These are phyloP conservation scores for Leucocoprinus leucothites DNA, from an alignment of 768 basidiomycete species.

Conservation along the genomic window DNA sequence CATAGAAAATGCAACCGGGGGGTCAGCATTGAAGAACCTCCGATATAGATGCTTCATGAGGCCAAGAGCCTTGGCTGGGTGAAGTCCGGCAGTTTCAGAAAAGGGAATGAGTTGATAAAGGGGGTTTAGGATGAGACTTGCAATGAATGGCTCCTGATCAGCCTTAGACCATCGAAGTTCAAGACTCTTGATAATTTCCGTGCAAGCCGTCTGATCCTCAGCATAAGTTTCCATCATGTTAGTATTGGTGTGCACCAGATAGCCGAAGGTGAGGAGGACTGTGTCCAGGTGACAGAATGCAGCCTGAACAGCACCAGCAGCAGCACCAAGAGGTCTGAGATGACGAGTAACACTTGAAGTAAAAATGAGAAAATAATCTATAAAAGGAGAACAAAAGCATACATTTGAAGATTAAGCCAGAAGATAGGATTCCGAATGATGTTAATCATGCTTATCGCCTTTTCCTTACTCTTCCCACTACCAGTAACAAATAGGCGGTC, in stretches of 20 bases:
- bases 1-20: neutral
- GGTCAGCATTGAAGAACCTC: neutral
- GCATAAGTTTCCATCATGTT: neutral
- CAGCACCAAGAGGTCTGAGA: conserved; percentile 4
- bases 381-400: neutral
- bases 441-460: conserved; percentile 8
- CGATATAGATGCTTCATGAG: neutral
- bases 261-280: conserved; percentile 6
- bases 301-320: conserved; percentile 1
- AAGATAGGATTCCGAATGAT: conserved; percentile 12
- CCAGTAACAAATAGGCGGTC: neutral
- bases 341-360: neutral
- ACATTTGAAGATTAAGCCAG: conserved; percentile 11
- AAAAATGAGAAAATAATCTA: neutral
- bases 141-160: conserved; percentile 16
- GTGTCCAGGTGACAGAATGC: conserved; percentile 7
- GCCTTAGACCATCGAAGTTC: conserved; percentile 16
- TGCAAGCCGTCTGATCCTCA: conserved; percentile 1
- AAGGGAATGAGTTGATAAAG: neutral
- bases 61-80: neutral
- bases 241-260: neutral
- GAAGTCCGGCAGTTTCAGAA: neutral
- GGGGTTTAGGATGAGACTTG: conserved; percentile 16
- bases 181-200: conserved; percentile 14
- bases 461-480: neutral